Base-by-base conservation (phyloP, 2,329 filamentous ascomycete genomes). In the Camptophora hylomeconis region DNA sequence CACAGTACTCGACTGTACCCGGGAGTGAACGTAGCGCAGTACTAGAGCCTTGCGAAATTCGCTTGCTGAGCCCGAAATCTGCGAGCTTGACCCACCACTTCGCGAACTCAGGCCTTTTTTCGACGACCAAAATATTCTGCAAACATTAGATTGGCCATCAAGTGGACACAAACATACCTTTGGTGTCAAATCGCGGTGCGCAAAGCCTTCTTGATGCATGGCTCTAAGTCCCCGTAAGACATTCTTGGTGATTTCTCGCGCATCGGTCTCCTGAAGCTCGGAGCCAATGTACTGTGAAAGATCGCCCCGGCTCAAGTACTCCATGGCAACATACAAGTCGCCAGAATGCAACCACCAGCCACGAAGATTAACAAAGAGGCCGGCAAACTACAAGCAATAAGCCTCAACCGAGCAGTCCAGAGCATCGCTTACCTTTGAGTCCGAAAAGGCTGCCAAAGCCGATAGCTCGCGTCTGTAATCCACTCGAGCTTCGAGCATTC, bases 101-200 rank as follows among this genome's bases (percentile, higher is more conserved):
- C n/a, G n/a, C n/a, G n/a, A n/a, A n/a, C n/a, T n/a, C n/a, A n/a
- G n/a, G n/a, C n/a, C n/a, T n/a, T n/a, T n/a, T n/a, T n/a, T n/a
- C n/a, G n/a, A n/a, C n/a, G n/a, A n/a, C n/a, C n/a, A n/a, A n/a
- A n/a, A n/a, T n/a, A n/a, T n/a, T n/a, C n/a, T n/a, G n/a, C n/a
- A n/a, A n/a, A n/a, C n/a, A n/a, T n/a, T n/a, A n/a, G n/a, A n/a
- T n/a, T n/a, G n/a, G n/a, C n/a, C n/a, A n/a, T n/a, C n/a, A n/a
- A n/a, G n/a, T n/a, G n/a, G n/a, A n/a, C n/a, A n/a, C n/a, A n/a
- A n/a, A n/a, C n/a, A n/a, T n/a, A 40, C 39, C 21, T 24, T 26
- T 24, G 39, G 42, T 22, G 44, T 44, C 6, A 45, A 22, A 19
- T 44, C 39, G n/a, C 41, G 34, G 26, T 45, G 42, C 16, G 32